These are phyloP conservation scores for Penicillium sp. DNA, from an alignment of 2,329 filamentous ascomycete species.

Conservation along the genomic window DNA sequence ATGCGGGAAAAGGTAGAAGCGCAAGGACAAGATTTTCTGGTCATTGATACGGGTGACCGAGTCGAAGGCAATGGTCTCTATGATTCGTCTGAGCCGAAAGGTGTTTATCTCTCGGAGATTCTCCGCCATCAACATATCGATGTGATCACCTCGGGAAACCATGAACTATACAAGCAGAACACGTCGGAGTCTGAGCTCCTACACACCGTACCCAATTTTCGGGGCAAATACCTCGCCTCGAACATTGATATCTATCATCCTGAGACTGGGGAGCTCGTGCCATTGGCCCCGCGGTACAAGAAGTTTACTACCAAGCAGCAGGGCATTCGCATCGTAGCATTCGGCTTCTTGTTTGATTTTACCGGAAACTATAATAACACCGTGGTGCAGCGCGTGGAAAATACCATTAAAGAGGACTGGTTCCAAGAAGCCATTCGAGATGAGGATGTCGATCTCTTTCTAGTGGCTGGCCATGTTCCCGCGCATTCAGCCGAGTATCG, in stretches of 20 bases:
- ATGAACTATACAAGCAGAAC: slow-evolving; percentile 85
- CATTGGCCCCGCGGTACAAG: slow-evolving; percentile 79
- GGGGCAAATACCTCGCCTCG: slow-evolving; percentile 79
- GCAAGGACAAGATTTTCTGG: slow-evolving; percentile 78
- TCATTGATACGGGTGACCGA: slow-evolving; percentile 93
- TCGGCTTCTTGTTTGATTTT: slow-evolving; percentile 96
- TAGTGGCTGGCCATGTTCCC: slow-evolving; percentile 84
- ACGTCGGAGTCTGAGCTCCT: slow-evolving; percentile 78
- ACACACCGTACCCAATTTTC: slow-evolving; percentile 81
- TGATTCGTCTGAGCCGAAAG: slow-evolving; percentile 85
- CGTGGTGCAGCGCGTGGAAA: slow-evolving; percentile 75
- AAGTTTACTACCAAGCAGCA: slow-evolving; percentile 92
- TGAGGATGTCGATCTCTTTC: slow-evolving; percentile 77
- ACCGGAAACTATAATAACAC: slow-evolving; percentile 89
- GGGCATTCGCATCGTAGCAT: slow-evolving; percentile 78
- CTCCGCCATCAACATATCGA: slow-evolving; percentile 82
- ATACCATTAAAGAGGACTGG: slow-evolving; percentile 83
- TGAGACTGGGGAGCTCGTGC: slow-evolving; percentile 68
- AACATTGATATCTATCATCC: slow-evolving; percentile 88
- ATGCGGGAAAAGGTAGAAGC: slow-evolving; percentile 78
- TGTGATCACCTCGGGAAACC: slow-evolving; percentile 84
- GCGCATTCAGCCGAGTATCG: slow-evolving; percentile 79
- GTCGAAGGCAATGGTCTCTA: slow-evolving; percentile 95
- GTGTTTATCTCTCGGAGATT: slow-evolving; percentile 85
- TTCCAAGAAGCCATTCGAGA: slow-evolving; percentile 84